These are phyloP conservation scores for Geotrichum candidum DNA, from an alignment of 1,139 yeast species.

Conservation along the genomic window DNA sequence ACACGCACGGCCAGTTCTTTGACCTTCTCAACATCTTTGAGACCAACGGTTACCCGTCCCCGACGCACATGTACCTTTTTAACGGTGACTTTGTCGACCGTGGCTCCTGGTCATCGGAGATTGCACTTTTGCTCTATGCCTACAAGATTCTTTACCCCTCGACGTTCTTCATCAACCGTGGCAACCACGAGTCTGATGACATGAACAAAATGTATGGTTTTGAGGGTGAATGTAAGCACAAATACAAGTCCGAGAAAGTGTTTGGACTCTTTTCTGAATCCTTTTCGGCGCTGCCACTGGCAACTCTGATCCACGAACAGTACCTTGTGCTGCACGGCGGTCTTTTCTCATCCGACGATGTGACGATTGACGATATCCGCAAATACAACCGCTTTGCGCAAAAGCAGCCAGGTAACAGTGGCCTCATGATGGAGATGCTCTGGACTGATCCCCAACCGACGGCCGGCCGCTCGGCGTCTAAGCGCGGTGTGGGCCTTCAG, in stretches of 20 bases:
- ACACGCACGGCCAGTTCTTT: constrained; percentile 94
- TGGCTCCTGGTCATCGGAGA: constrained; percentile 98
- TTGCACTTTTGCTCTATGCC: constrained; percentile 73
- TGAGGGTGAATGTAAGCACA: constrained; percentile 90
- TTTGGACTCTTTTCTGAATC: constrained; percentile 83
- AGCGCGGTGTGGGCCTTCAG: constrained; percentile 92
- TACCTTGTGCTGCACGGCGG: constrained; percentile 96
- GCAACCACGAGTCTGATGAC: constrained; percentile 94
- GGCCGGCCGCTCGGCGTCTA: constrained; percentile 78
- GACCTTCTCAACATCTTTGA: constrained; percentile 78
- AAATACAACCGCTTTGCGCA: constrained; percentile 58
- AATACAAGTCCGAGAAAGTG: constrained; percentile 68
- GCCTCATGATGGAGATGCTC: constrained; percentile 89
- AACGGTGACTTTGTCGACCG: constrained; percentile 98
- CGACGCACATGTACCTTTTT: constrained; percentile 71
- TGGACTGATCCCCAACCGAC: constrained; percentile 94
- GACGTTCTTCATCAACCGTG: constrained; percentile 73
- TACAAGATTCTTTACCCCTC: constrained; percentile 76
- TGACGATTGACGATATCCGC: constrained; percentile 68
- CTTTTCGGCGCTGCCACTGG: constrained; percentile 81
- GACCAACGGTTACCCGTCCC: constrained; percentile 61
- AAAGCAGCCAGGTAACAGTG: constrained; percentile 84
- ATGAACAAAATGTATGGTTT: constrained; percentile 97
- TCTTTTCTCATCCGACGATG: constrained; percentile 68
- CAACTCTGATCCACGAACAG: constrained; percentile 61